Percentiles rank a stretch among this genome's conserved stretches.
phyloP scores from a whole-genome alignment of 345 rosid genomes.

The Ailanthus altissimus region DNA sequence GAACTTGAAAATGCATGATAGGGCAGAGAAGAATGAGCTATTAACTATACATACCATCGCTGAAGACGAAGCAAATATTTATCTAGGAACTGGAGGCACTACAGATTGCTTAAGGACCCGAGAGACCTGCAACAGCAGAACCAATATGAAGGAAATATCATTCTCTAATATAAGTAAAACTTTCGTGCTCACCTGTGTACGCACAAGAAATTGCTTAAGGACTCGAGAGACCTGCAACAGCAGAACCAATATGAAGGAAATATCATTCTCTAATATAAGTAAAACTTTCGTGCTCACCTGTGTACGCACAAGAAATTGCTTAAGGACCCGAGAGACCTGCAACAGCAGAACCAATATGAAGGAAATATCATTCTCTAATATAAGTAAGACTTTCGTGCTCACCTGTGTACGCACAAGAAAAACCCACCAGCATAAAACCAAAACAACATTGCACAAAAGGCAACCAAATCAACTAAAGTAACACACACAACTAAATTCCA shows the following conservation, averaged over 20 bases:
- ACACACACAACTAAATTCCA: not conserved
- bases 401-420: not conserved
- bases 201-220: not conserved
- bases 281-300: no score
- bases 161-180: not conserved
- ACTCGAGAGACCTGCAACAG: constrained; percentile 14
- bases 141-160: not conserved
- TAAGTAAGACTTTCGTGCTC: no score
- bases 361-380: not conserved
- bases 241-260: not conserved
- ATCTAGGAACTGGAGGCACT: constrained; percentile 1
- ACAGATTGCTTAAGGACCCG: not conserved
- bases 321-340: constrained; percentile 10
- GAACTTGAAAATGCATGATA: constrained; percentile 5
- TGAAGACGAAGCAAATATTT: constrained; percentile 1
- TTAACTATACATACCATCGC: constrained; percentile 21
- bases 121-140: constrained; percentile 16
- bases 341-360: not conserved
- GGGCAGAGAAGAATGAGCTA: not conserved
- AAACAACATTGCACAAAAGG: not conserved
- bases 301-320: not conserved
- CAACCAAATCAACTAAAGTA: not conserved
- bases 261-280: not conserved
- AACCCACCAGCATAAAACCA: not conserved
- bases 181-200: no score